Conservation (phyloP, 2,329 filamentous ascomycete species). For the Nectriaceae sp. region DNA sequence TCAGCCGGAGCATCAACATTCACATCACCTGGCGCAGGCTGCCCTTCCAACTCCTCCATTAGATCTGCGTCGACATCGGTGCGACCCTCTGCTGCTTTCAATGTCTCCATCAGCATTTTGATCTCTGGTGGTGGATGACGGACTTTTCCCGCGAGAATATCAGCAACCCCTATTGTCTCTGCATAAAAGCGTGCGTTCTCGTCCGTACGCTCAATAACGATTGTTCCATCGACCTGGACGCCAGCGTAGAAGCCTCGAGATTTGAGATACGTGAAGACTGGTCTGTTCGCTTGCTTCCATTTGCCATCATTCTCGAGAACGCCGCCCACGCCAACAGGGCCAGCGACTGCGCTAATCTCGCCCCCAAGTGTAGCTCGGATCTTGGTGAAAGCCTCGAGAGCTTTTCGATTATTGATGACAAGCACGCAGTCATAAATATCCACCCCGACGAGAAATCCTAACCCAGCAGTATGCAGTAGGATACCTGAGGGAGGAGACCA, state of each 20-base stretch:
- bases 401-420: constrained; percentile 77
- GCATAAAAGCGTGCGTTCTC: constrained; percentile 87
- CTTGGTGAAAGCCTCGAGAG: constrained; percentile 74
- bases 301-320: constrained; percentile 61
- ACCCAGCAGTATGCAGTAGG: constrained; percentile 74
- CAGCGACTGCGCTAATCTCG: constrained; percentile 75
- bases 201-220: constrained; percentile 78
- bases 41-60: constrained; percentile 36
- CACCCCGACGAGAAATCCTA: constrained; percentile 77
- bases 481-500: constrained; percentile 85
- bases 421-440: constrained; percentile 89
- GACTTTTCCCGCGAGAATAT: constrained; percentile 49
- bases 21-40: constrained; percentile 39
- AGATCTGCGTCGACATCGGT: constrained; percentile 33
- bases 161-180: constrained; percentile 47
- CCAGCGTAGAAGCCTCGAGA: constrained; percentile 85
- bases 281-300: constrained; percentile 52
- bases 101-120: constrained; percentile 35
- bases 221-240: constrained; percentile 81
- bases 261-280: constrained; percentile 72
- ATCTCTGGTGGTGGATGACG: constrained; percentile 25
- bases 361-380: constrained; percentile 75
- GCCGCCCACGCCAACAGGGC: constrained; percentile 68
- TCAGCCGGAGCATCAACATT: constrained; percentile 30
- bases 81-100: constrained; percentile 36